Percentiles rank a stretch among this genome's conserved stretches.
Conservation (phyloP, 805 yeast genomes). For the Nakazawaea sp. region DNA sequence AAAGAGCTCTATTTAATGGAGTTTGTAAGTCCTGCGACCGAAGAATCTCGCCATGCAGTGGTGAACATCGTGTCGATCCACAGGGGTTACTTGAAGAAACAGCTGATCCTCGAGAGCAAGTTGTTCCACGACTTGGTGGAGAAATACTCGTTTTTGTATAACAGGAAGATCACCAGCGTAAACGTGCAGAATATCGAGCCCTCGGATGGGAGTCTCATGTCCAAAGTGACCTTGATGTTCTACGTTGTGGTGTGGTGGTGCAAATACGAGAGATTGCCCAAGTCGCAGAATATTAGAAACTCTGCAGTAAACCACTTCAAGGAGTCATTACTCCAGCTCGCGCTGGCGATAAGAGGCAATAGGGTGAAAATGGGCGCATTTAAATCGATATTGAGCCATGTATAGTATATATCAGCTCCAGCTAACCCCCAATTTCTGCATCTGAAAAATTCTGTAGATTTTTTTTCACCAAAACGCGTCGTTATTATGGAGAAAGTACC, state of each 20-base stretch:
- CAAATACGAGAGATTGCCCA: neutral
- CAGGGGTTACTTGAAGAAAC: neutral
- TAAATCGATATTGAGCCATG: too few relatives aligned
- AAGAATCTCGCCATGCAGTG: neutral
- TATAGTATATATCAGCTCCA: too few relatives aligned
- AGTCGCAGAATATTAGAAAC: neutral
- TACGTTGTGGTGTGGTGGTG: neutral
- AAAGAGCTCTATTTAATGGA: constrained; percentile 3
- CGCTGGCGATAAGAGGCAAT: too few relatives aligned
- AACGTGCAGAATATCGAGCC: neutral
- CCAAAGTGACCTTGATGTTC: neutral
- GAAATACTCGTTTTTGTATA: constrained; percentile 3
- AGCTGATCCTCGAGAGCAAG: neutral
- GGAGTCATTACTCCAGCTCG: too few relatives aligned
- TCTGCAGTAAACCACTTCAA: too few relatives aligned
- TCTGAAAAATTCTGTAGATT: too few relatives aligned
- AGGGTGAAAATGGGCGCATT: too few relatives aligned
- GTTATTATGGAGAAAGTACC: too few relatives aligned
- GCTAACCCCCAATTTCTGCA: too few relatives aligned
- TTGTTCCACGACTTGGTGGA: constrained; percentile 5
- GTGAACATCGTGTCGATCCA: constrained; percentile 3
- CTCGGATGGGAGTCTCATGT: neutral
- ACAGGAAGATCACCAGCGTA: constrained; percentile 3
- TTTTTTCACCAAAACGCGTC: too few relatives aligned
- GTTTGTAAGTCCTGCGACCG: neutral